These are phyloP conservation scores for Fusarium multiceps DNA, from an alignment of 2,329 filamentous ascomycete species.

Conservation along the genomic window DNA sequence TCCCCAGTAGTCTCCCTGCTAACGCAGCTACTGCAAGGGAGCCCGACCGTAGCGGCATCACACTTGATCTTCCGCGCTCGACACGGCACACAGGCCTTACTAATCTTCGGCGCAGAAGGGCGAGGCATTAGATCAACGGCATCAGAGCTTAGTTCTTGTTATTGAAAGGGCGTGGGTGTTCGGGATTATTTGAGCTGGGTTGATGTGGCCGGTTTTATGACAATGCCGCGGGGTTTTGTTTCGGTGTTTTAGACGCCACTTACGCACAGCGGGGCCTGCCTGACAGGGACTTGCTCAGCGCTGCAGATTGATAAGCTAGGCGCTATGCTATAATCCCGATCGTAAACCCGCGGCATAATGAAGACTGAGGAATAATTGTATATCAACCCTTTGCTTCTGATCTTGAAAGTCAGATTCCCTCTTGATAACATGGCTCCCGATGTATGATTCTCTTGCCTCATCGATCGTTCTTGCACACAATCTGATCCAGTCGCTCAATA, in stretches of 20 bases:
- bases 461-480: rapidly evolving
- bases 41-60: slow-evolving; percentile 21
- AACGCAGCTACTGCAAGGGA: slow-evolving; percentile 32
- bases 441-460: rapidly evolving
- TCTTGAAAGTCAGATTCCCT: too few relatives aligned
- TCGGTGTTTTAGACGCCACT: neutral
- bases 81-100: slow-evolving; percentile 36
- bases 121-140: neutral
- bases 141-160: too few relatives aligned
- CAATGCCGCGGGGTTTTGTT: slow-evolving; percentile 11
- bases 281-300: rapidly evolving
- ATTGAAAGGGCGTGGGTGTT: neutral
- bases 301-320: neutral
- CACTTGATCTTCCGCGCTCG: slow-evolving; percentile 37
- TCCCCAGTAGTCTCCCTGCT: slow-evolving; percentile 5
- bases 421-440: too few relatives aligned
- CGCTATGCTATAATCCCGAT: neutral
- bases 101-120: slow-evolving; percentile 8
- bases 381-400: too few relatives aligned
- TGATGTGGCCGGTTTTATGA: too few relatives aligned
- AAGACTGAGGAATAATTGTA: too few relatives aligned
- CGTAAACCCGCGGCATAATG: slow-evolving; percentile 4
- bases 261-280: neutral
- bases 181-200: slow-evolving; percentile 1
- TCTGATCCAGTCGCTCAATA: rapidly evolving